Evolutionary conservation across 2,329 filamentous ascomycete species (phyloP).

Genomic region (Trichoderma endophyticum): DNA sequence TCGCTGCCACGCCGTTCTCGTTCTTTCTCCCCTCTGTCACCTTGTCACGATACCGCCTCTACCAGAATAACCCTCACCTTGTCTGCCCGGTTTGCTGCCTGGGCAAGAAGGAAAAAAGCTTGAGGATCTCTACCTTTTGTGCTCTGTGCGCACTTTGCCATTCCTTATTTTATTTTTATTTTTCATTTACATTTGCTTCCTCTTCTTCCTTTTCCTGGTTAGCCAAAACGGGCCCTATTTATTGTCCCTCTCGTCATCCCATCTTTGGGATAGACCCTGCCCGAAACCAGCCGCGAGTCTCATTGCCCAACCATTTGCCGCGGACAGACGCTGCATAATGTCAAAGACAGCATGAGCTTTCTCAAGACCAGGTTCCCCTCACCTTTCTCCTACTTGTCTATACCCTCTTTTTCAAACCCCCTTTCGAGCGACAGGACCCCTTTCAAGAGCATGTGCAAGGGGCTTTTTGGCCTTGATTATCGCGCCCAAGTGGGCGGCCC

Average conservation of each 20-base stretch:
- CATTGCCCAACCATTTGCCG: constrained; percentile 11
- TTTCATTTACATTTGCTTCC: not conserved
- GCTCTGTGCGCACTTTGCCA: not conserved
- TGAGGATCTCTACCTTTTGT: not conserved
- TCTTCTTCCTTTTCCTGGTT: not conserved
- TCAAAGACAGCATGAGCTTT: constrained; percentile 40
- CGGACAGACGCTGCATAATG: constrained; percentile 33
- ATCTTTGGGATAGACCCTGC: not conserved
- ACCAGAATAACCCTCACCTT: constrained; percentile 17
- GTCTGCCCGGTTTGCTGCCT: constrained; percentile 15
- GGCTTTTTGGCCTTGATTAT: not conserved
- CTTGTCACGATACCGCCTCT: constrained; percentile 18
- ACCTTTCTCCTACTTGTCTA: constrained; percentile 6
- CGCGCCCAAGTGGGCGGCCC: constrained; percentile 12
- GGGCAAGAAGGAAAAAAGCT: not conserved
- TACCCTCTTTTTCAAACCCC: not conserved
- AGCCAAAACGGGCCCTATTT: not conserved
- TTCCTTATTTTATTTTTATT: not conserved
- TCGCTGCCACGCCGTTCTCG: constrained; percentile 1
- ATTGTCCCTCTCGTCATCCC: not conserved
- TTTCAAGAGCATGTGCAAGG: not conserved
- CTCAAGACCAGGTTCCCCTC: constrained; percentile 42
- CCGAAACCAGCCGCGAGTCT: not conserved
- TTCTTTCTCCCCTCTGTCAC: not conserved
- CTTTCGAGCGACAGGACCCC: not conserved